phyloP scores from a whole-genome alignment of 208 protist species.

The Acanthamoeba castellanii region DNA sequence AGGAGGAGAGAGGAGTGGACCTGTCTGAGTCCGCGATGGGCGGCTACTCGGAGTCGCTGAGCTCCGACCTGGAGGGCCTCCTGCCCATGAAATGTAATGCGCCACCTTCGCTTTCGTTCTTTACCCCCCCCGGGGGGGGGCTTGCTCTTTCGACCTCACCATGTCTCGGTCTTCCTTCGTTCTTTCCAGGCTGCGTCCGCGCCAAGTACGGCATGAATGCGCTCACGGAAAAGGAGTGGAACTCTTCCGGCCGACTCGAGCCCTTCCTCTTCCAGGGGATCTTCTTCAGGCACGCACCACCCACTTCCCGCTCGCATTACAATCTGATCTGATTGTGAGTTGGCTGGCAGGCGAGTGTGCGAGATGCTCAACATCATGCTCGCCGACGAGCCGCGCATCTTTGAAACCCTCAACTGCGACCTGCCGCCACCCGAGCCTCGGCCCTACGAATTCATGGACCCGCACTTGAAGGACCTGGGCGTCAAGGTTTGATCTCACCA shows the following conservation, averaged over 20 bases:
- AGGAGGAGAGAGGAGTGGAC: neutral
- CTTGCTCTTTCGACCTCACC: neutral
- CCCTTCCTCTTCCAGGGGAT: conserved; percentile 57
- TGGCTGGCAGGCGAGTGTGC: conserved; percentile 5
- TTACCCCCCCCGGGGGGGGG: neutral
- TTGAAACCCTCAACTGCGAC: conserved; percentile 57
- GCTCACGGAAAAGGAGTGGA: conserved; percentile 4
- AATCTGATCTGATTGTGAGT: neutral
- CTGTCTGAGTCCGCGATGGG: conserved; percentile 1
- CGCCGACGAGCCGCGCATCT: conserved; percentile 62
- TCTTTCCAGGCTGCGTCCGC: neutral
- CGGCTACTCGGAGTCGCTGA: conserved; percentile 32
- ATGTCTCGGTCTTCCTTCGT: neutral
- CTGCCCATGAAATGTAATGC: neutral
- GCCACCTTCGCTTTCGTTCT: neutral
- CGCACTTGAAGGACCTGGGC: conserved; percentile 32
- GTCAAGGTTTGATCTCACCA: neutral
- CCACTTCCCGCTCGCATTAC: neutral
- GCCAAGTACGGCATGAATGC: conserved; percentile 9
- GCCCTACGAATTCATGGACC: conserved; percentile 71
- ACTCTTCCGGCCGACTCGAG: neutral
- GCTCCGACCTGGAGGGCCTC: conserved; percentile 11
- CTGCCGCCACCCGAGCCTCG: neutral
- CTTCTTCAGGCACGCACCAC: neutral
- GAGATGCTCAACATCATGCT: conserved; percentile 73